A percentile compares a stretch with the other conserved stretches of the same genome.
Evolutionary conservation across 2,329 filamentous ascomycete genomes (phyloP).

Genomic region (Phialemoniopsis sp.): DNA sequence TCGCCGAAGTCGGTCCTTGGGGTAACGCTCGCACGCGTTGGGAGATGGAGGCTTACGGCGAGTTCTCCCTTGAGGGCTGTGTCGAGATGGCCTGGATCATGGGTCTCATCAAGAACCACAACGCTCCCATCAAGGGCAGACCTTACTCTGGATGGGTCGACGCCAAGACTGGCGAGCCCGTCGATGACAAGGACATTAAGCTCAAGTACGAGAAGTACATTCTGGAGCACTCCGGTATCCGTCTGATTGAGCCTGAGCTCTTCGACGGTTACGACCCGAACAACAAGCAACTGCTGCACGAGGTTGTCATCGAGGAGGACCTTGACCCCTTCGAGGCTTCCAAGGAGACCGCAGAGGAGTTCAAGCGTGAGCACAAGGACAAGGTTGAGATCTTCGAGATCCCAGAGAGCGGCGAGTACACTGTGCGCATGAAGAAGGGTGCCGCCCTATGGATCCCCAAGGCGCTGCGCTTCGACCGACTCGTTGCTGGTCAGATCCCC

Average conservation of each 20-base stretch:
- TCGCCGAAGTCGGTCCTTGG: constrained; percentile 95
- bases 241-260: constrained; percentile 93
- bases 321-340: constrained; percentile 95
- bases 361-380: constrained; percentile 93
- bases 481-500: constrained; percentile 94
- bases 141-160: constrained; percentile 97
- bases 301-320: constrained; percentile 96
- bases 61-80: constrained; percentile 96
- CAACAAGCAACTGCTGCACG: constrained; percentile 97
- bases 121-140: constrained; percentile 92
- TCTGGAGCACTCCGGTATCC: constrained; percentile 93
- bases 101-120: constrained; percentile 98
- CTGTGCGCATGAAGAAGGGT: constrained; percentile 91
- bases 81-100: constrained; percentile 99
- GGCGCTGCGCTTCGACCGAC: constrained; percentile 92
- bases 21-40: constrained; percentile 96
- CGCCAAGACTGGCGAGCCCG: constrained; percentile 86
- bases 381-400: constrained; percentile 98
- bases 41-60: constrained; percentile 98
- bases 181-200: constrained; percentile 98
- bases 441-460: constrained; percentile 95
- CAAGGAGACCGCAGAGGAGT: constrained; percentile 95
- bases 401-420: constrained; percentile 88
- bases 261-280: constrained; percentile 97
- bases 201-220: constrained; percentile 96